These are phyloP conservation scores for Hypoxylon fragiforme DNA, from an alignment of 495 filamentous ascomycete genomes.

Conservation along the genomic window DNA sequence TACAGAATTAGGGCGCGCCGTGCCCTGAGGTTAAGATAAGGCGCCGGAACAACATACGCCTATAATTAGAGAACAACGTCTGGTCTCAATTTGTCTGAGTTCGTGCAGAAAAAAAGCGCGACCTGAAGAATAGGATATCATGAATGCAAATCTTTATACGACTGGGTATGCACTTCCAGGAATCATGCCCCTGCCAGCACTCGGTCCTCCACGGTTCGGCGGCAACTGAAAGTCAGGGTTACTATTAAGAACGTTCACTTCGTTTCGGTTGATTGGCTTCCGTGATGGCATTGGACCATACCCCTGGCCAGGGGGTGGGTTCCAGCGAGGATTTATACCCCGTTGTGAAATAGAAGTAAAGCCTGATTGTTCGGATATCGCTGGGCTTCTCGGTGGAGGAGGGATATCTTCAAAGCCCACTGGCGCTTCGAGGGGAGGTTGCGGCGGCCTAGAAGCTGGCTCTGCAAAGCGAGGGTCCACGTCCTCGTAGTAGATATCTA, in stretches of 20 bases:
- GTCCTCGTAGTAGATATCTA: conserved; percentile 84
- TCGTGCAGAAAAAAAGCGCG: not conserved
- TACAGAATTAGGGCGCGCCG: conserved; percentile 1
- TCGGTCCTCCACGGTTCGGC: conserved; percentile 30
- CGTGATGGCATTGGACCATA: conserved; percentile 43
- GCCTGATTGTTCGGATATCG: conserved; percentile 73
- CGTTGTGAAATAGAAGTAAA: conserved; percentile 87
- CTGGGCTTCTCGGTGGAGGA: conserved; percentile 70
- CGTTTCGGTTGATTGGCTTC: conserved; percentile 50
- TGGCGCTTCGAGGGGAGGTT: conserved; percentile 36
- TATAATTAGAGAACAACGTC: conserved; percentile 5
- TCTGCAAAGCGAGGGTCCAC: conserved; percentile 83
- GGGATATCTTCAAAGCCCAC: conserved; percentile 62
- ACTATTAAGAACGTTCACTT: conserved; percentile 64
- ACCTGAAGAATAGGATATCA: conserved; percentile 4
- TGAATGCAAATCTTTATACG: conserved; percentile 13
- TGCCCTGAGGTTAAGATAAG: conserved; percentile 7
- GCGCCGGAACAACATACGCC: conserved; percentile 7
- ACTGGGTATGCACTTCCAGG: conserved; percentile 45
- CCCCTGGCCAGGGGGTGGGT: conserved; percentile 44
- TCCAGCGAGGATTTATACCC: conserved; percentile 84
- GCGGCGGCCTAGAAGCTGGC: conserved; percentile 35
- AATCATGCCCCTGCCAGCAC: conserved; percentile 33
- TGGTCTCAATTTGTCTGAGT: not conserved
- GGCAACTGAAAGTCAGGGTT: conserved; percentile 78